Base-by-base conservation (phyloP, 2,329 filamentous ascomycete species). In the Venturia nashicola region DNA sequence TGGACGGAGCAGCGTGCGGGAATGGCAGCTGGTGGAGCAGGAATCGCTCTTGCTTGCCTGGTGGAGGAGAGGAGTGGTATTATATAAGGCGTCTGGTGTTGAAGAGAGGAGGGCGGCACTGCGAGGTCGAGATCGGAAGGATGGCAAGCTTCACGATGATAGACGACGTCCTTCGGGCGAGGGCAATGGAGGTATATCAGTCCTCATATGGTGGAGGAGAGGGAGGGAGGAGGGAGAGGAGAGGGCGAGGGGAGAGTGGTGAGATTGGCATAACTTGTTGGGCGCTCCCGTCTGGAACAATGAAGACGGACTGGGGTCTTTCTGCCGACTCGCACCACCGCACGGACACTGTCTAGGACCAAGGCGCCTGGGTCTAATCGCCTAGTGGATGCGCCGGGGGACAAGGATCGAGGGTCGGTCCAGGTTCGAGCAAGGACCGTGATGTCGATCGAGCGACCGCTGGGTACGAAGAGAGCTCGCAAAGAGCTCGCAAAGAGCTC, bases 201-300 rank as follows among this genome's bases (percentile, higher is more conserved):
- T 57, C 51, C 51, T 57, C 51, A 57, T 57, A 55, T 34, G 27
- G 48, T 34, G 48, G 48, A 55, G 51, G 32, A 57, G 51, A 42
- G 46, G 5, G 46, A 14, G 3, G 44, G n/a, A 14, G 23, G 51
- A n/a, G n/a, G n/a, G n/a, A n/a, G n/a, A n/a, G n/a, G n/a, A n/a
- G n/a, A n/a, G n/a, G n/a, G 51, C 36, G 51, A 55, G 51, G 11
- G 39, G 6, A 36, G 48, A 18, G 18, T 5, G 20, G 27, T 27
- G 51, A 57, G 51, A 57, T 57, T 57, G 51, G 32, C 8, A 57
- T 36, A 57, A 34, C 5, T 36, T 57, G 51, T 57, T 57, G 51
- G 51, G 51, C 51, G 46, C 46, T 51, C n/a, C n/a, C n/a, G n/a
- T n/a, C 46, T 51, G 46, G 46, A 51, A 27, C 46, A 23, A 51